phyloP scores from a whole-genome alignment of 2,329 filamentous ascomycete species.

The Parastagonospora nodorum region DNA sequence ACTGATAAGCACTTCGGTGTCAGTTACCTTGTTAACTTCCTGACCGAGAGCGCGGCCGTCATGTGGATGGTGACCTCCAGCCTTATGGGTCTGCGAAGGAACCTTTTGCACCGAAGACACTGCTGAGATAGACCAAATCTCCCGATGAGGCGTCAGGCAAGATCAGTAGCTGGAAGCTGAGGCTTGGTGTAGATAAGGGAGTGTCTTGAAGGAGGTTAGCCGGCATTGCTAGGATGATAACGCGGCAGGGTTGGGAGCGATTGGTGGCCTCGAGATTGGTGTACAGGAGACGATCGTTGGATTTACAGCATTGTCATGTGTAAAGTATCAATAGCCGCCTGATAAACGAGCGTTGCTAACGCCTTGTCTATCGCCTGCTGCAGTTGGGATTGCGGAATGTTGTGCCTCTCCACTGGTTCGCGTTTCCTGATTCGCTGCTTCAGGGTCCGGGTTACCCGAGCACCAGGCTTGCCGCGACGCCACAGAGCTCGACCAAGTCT shows the following conservation, averaged over 20 bases:
- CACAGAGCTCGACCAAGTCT: neutral
- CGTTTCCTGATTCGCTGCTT: conserved; percentile 21
- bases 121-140: conserved; percentile 14
- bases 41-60: conserved; percentile 11
- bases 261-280: conserved; percentile 14
- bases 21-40: conserved; percentile 12
- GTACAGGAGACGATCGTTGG: conserved; percentile 12
- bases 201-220: conserved; percentile 11
- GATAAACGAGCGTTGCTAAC: conserved; percentile 10
- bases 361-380: conserved; percentile 17
- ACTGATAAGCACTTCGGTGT: conserved; percentile 34
- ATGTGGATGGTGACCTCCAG: conserved; percentile 13
- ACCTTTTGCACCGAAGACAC: conserved; percentile 24
- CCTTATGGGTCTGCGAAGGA: conserved; percentile 24
- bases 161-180: conserved; percentile 10
- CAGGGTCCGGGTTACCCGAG: conserved; percentile 29
- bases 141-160: conserved; percentile 9
- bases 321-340: conserved; percentile 14
- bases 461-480: conserved; percentile 11
- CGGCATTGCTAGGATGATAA: conserved; percentile 24
- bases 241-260: conserved; percentile 13
- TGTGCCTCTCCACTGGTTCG: conserved; percentile 17
- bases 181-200: conserved; percentile 24
- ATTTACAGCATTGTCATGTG: conserved; percentile 29
- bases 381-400: conserved; percentile 17